A percentile compares a stretch with the other conserved stretches of the same genome.
Conservation (phyloP, 2,329 filamentous ascomycete species). For the Leptographium galeiforme region DNA sequence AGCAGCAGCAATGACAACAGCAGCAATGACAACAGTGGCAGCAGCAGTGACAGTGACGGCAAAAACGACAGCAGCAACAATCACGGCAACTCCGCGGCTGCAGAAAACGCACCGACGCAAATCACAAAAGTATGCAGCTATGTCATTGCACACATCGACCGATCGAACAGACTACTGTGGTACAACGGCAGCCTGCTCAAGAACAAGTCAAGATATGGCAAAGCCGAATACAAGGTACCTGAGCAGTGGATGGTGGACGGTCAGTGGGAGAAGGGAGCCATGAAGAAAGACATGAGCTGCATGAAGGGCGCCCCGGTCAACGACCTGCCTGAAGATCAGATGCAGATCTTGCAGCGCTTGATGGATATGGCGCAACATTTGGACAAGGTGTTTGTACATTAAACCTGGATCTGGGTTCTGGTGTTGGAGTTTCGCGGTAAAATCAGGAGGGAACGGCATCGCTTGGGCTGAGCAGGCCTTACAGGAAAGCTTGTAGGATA, state of each 20-base stretch:
- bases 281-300: conserved; percentile 2
- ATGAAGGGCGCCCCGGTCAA: neutral
- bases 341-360: neutral
- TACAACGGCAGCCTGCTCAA: conserved; percentile 3
- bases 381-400: neutral
- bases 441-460: neutral
- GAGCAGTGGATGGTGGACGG: conserved; percentile 1
- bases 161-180: neutral
- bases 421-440: neutral
- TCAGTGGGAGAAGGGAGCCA: neutral
- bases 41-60: neutral
- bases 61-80: neutral
- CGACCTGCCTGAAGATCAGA: neutral
- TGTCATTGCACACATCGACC: conserved; percentile 2
- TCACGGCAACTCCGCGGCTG: neutral
- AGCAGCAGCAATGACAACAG: neutral
- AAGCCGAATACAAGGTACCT: neutral
- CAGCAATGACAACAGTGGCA: neutral
- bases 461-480: neutral
- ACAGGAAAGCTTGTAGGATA: neutral
- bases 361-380: neutral
- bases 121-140: conserved; percentile 1
- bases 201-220: neutral
- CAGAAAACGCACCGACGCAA: neutral
- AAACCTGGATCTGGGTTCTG: too few species aligned